Evolutionary conservation across 257 asterid genomes (phyloP).

Genomic region (Knoxia roxburghii): DNA sequence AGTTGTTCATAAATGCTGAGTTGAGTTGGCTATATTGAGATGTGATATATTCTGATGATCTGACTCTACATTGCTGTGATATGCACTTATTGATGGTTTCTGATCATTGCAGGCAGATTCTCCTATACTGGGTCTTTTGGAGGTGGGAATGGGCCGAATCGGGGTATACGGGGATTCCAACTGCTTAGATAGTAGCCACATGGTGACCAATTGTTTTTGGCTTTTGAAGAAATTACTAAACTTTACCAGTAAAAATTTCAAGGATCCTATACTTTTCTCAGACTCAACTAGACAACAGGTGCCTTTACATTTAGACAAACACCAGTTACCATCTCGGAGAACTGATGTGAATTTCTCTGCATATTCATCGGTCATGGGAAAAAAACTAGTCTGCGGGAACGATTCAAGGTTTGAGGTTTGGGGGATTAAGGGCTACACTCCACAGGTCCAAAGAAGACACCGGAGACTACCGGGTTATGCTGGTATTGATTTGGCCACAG

Average conservation of each 20-base stretch:
- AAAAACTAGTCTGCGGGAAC: slow-evolving; percentile 66
- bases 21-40: background rate
- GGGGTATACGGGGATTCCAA: slow-evolving; percentile 96
- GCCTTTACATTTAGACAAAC: slow-evolving; percentile 53
- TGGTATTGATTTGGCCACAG: slow-evolving; percentile 45
- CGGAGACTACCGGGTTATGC: slow-evolving; percentile 67
- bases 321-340: slow-evolving; percentile 86
- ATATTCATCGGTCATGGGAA: slow-evolving; percentile 68
- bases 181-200: slow-evolving; percentile 98
- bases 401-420: slow-evolving; percentile 93
- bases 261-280: slow-evolving; percentile 70
- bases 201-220: slow-evolving; percentile 97
- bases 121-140: slow-evolving; percentile 89
- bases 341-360: slow-evolving; percentile 82
- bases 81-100: slow-evolving; percentile 3
- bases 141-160: slow-evolving; percentile 66
- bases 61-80: too few relatives aligned
- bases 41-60: background rate
- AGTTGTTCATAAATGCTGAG: background rate
- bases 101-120: slow-evolving; percentile 68
- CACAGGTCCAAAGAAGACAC: slow-evolving; percentile 68
- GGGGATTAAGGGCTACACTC: slow-evolving; percentile 80
- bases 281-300: slow-evolving; percentile 58
- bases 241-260: slow-evolving; percentile 54
- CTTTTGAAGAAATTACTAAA: slow-evolving; percentile 82